These are phyloP conservation scores for Dissophora ornata DNA, from an alignment of 192 early-diverging fungal genomes.

Conservation along the genomic window DNA sequence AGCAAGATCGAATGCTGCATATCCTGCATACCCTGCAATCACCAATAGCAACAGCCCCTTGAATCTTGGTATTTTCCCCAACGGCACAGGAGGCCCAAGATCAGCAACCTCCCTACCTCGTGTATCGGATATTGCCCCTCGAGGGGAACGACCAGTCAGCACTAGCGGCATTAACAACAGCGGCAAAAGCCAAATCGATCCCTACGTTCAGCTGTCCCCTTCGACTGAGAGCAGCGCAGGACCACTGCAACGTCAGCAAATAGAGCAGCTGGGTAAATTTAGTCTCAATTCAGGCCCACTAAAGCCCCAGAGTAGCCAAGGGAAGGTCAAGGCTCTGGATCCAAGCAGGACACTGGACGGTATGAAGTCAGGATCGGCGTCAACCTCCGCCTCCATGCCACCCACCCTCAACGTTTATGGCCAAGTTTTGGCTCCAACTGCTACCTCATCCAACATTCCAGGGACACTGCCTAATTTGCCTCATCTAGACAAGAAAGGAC, in stretches of 20 bases:
- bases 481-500: conserved; percentile 12
- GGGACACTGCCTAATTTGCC: background rate
- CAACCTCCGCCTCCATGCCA: background rate
- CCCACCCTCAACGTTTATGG: conserved; percentile 5
- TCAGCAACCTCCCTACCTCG: too few relatives aligned
- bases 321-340: conserved; percentile 36
- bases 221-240: conserved; percentile 18
- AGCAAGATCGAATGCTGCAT: background rate
- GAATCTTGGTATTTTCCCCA: too few relatives aligned
- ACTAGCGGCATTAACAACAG: background rate
- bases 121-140: background rate
- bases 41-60: too few relatives aligned
- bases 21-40: background rate
- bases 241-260: conserved; percentile 33
- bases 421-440: background rate
- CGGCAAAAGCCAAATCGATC: too few relatives aligned
- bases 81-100: conserved; percentile 25
- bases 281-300: background rate
- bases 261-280: conserved; percentile 44
- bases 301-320: conserved; percentile 26
- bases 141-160: background rate
- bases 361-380: conserved; percentile 5
- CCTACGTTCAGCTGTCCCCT: conserved; percentile 2
- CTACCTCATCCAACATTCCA: background rate
- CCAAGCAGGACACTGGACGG: conserved; percentile 44